Conservation (phyloP, 257 asterid genomes). For the Oldenlandia corymbosa region DNA sequence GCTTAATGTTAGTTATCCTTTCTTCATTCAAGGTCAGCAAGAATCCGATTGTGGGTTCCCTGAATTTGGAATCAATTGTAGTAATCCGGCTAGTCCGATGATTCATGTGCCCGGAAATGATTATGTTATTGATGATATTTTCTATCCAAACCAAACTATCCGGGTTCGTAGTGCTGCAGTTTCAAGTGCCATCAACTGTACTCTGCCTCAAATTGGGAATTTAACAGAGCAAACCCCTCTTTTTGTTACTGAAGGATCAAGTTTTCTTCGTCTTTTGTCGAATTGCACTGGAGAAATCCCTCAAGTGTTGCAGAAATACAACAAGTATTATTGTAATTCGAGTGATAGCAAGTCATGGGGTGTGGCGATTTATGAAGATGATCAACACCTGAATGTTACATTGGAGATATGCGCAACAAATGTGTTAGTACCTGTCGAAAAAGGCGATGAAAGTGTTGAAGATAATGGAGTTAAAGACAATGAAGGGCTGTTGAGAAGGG, state of each 20-base stretch:
- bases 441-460: conserved; percentile 8
- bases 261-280: conserved; percentile 36
- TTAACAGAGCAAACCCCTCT: conserved; percentile 1
- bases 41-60: conserved; percentile 46
- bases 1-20: conserved; percentile 53
- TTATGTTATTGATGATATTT: conserved; percentile 31
- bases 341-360: conserved; percentile 10
- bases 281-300: conserved; percentile 21
- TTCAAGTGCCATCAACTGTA: background rate
- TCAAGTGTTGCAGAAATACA: conserved; percentile 14
- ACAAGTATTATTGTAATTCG: conserved; percentile 7
- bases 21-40: conserved; percentile 29
- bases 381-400: conserved; percentile 24
- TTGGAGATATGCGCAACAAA: conserved; percentile 23
- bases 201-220: conserved; percentile 35
- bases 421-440: conserved; percentile 50
- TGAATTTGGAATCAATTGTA: conserved; percentile 35
- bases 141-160: conserved; percentile 18
- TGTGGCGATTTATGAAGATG: conserved; percentile 30
- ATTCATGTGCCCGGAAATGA: conserved; percentile 24
- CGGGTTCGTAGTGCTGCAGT: conserved; percentile 28
- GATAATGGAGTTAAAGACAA: conserved; percentile 13
- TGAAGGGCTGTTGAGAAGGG: conserved; percentile 36
- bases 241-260: background rate
- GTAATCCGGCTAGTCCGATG: conserved; percentile 27